Conservation (phyloP, 768 basidiomycete genomes). For the Suillus clintonianus region DNA sequence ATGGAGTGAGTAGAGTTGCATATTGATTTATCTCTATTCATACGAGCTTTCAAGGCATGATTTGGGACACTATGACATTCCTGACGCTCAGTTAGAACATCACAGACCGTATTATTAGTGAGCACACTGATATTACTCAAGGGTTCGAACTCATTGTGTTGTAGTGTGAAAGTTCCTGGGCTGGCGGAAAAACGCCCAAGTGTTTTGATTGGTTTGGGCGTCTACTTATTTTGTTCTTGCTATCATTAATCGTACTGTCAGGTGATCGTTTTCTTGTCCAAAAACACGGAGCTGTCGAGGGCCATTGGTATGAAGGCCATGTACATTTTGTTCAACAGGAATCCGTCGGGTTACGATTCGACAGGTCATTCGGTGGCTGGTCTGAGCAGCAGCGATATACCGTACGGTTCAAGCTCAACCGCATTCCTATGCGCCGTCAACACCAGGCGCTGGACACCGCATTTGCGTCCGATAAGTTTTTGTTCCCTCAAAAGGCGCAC, state of each 20-base stretch:
- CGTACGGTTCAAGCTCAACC: slow-evolving; percentile 58
- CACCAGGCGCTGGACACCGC: slow-evolving; percentile 51
- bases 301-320: slow-evolving; percentile 38
- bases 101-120: slow-evolving; percentile 37
- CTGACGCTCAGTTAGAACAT: slow-evolving; percentile 23
- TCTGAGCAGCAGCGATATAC: slow-evolving; percentile 38
- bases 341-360: slow-evolving; percentile 49
- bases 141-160: background rate
- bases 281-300: slow-evolving; percentile 9
- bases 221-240: slow-evolving; percentile 24
- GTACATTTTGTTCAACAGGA: slow-evolving; percentile 49
- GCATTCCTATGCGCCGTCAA: slow-evolving; percentile 53
- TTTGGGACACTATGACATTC: slow-evolving; percentile 38
- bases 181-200: slow-evolving; percentile 60
- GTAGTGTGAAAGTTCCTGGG: slow-evolving; percentile 53
- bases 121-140: background rate
- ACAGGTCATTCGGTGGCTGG: slow-evolving; percentile 38
- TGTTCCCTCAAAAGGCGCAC: slow-evolving; percentile 43
- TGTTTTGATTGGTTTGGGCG: slow-evolving; percentile 54
- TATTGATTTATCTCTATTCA: background rate
- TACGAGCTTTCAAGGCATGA: slow-evolving; percentile 30
- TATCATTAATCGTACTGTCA: slow-evolving; percentile 4
- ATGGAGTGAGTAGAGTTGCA: slow-evolving; percentile 37
- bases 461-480: slow-evolving; percentile 40
- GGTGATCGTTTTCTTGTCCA: slow-evolving; percentile 35